Percentiles rank a stretch among this genome's conserved stretches.
Evolutionary conservation across 371 early-diverging fungal genomes (phyloP).

Genomic region (Syncephalastrum sp.): DNA sequence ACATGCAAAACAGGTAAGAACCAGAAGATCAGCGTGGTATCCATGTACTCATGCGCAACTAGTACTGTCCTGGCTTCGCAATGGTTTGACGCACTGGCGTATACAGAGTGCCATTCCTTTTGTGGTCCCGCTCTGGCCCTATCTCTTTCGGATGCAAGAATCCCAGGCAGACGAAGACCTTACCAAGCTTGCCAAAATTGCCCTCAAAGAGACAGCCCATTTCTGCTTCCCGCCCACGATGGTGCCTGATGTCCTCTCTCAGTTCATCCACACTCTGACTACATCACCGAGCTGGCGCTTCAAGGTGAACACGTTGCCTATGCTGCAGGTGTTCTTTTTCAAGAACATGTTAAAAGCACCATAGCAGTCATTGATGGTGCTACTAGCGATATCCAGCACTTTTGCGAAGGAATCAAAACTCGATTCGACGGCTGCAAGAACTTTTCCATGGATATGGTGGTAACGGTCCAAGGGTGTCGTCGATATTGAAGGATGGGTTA

Average conservation of each 20-base stretch:
- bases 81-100: constrained; percentile 52
- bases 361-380: constrained; percentile 64
- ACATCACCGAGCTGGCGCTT: constrained; percentile 73
- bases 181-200: constrained; percentile 55
- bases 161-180: constrained; percentile 76
- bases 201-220: constrained; percentile 52
- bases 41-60: background rate
- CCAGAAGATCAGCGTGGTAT: too few species aligned
- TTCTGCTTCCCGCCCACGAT: constrained; percentile 56
- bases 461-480: too few species aligned
- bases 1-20: constrained; percentile 71
- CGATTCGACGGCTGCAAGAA: too few species aligned
- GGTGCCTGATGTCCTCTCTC: constrained; percentile 50
- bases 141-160: constrained; percentile 73
- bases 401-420: too few species aligned
- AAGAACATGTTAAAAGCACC: constrained; percentile 69
- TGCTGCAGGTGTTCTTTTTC: constrained; percentile 80
- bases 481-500: too few species aligned
- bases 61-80: constrained; percentile 71
- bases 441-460: too few species aligned
- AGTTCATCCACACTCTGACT: constrained; percentile 55
- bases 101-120: constrained; percentile 56
- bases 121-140: constrained; percentile 53
- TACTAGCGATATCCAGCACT: too few species aligned
- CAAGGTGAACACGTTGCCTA: constrained; percentile 67